Evolutionary conservation across 192 early-diverging fungal genomes (phyloP).

Genomic region (Gorgonomyces haynaldii): DNA sequence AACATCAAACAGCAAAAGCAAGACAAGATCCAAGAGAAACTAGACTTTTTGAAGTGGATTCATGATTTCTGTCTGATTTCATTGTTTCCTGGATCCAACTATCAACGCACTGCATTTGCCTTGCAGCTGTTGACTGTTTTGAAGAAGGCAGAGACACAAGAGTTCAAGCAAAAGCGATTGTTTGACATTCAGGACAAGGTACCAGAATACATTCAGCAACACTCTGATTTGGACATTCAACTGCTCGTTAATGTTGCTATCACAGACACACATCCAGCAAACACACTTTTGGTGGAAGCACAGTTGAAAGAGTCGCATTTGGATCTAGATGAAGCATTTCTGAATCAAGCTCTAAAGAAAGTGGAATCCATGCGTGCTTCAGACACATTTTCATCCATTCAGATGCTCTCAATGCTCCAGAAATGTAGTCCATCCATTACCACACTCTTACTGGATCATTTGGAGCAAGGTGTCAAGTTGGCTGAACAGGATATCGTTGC

Average conservation of each 20-base stretch:
- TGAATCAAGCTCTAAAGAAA: no score
- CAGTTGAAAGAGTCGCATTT: no score
- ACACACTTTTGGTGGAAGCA: neutral
- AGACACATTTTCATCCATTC: neutral
- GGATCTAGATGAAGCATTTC: no score
- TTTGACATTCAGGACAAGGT: no score
- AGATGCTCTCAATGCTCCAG: no score
- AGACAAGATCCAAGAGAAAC: no score
- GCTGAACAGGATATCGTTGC: neutral
- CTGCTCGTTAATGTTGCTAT: neutral
- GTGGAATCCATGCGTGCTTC: no score
- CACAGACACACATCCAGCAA: neutral
- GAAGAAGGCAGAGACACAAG: neutral
- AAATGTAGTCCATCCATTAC: no score
- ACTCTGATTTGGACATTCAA: neutral
- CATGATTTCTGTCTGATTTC: neutral
- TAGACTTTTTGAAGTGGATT: constrained; percentile 1
- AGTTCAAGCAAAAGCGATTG: neutral
- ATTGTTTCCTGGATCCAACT: constrained; percentile 65
- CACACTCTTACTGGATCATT: no score
- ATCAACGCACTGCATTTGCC: constrained; percentile 47
- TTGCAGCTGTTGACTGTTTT: neutral
- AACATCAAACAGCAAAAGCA: no score
- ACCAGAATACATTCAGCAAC: no score
- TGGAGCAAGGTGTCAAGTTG: constrained; percentile 1